Conservation (phyloP, 2,329 filamentous ascomycete genomes). For the Reticulascus tulasneorum region DNA sequence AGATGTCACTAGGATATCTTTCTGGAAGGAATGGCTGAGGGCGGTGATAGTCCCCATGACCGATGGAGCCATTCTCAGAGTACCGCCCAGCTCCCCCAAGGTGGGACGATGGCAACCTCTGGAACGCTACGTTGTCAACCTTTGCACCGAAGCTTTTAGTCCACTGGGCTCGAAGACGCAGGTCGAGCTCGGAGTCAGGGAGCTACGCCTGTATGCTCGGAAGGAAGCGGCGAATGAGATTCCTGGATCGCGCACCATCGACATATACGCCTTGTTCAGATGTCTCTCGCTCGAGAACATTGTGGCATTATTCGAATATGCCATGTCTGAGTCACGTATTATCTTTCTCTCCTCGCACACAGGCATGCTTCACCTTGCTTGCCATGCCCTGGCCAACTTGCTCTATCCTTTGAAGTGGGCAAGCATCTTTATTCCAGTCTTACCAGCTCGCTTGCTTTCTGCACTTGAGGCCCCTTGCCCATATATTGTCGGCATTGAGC, state of each 20-base stretch:
- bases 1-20: slow-evolving; percentile 76
- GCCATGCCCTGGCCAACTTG: slow-evolving; percentile 77
- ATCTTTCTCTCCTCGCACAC: slow-evolving; percentile 95
- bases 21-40: slow-evolving; percentile 98
- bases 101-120: slow-evolving; percentile 94
- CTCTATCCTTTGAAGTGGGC: slow-evolving; percentile 91
- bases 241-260: slow-evolving; percentile 83
- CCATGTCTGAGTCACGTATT: slow-evolving; percentile 88
- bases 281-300: slow-evolving; percentile 89
- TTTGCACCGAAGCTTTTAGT: slow-evolving; percentile 91
- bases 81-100: slow-evolving; percentile 83
- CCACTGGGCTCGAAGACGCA: slow-evolving; percentile 93
- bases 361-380: slow-evolving; percentile 91
- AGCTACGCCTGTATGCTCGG: slow-evolving; percentile 85
- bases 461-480: slow-evolving; percentile 93
- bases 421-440: slow-evolving; percentile 87
- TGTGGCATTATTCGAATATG: slow-evolving; percentile 87
- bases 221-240: slow-evolving; percentile 93
- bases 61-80: slow-evolving; percentile 74
- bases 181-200: slow-evolving; percentile 84
- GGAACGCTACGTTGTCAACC: slow-evolving; percentile 93
- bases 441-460: slow-evolving; percentile 82
- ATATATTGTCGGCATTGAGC: slow-evolving; percentile 94
- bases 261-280: slow-evolving; percentile 89
- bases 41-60: slow-evolving; percentile 95